phyloP scores from a whole-genome alignment of 23 red algal genomes.

The Gracilariopsis chorda region DNA sequence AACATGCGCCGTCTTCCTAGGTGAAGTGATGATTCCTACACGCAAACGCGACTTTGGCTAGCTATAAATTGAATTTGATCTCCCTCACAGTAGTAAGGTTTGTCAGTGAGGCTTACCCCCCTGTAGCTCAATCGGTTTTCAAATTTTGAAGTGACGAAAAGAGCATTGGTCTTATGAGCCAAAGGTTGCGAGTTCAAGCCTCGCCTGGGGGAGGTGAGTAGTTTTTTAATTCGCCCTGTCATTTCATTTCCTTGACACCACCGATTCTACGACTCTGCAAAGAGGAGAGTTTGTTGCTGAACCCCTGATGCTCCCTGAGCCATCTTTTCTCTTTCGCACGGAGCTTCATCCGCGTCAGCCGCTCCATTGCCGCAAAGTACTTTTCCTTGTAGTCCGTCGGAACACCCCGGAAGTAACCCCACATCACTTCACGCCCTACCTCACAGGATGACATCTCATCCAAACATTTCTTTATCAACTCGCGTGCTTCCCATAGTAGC shows the following conservation, averaged over 20 bases:
- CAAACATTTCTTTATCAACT: background rate
- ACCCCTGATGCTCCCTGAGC: background rate
- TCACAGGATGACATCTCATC: background rate
- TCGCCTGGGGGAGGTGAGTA: constrained; percentile 50
- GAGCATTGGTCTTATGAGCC: constrained; percentile 84
- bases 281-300: no score
- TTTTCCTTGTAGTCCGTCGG: constrained; percentile 1
- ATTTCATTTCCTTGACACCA: no score
- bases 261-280: no score
- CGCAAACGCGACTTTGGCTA: no score
- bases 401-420: constrained; percentile 1
- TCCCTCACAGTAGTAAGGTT: background rate
- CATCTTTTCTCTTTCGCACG: constrained; percentile 23
- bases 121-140: constrained; percentile 73
- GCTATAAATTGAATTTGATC: no score
- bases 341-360: background rate
- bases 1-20: no score
- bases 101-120: constrained; percentile 33
- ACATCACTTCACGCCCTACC: constrained; percentile 1
- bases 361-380: background rate
- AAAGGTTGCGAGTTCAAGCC: constrained; percentile 84
- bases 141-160: background rate
- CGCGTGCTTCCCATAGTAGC: background rate
- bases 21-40: no score
- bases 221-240: background rate